Evolutionary conservation across 139 green algal genomes (phyloP), one percentile per base, ranked within the genome.

Genomic region (Asterochloris sp.): DNA sequence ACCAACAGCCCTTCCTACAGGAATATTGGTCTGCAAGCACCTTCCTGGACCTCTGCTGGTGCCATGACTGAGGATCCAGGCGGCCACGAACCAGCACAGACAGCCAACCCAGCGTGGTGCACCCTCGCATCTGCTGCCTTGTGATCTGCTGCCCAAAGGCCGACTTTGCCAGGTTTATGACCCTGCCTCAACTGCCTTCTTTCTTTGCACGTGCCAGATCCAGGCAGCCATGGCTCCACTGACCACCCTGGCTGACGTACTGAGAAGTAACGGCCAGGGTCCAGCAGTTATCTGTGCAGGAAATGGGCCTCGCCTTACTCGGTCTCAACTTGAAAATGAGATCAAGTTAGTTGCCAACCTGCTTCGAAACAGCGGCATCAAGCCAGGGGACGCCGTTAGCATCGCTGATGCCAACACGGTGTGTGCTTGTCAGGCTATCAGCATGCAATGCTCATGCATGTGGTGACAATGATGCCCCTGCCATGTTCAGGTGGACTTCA

Each of bases 351-450:
- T 90, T 74, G 86, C 89, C 0, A 74, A 79, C 26, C 76, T 62
- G 0, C 68, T 92, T 69, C 73, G 73, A 17, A 77, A 73, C 16
- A 83, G 67, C 47, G 90, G 90, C 71, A 79, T 94, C 29, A 86
- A 87, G 76, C 87, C 90, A 0, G 91, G 92, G 8, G 86, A 93
- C 61, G 79, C 89, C 17, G 89, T 94, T 14, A 89, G 82, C 78
- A 90, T 94, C 17, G 89, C 87, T 0, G 87, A 92, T 14, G 73
- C 83, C n/a, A 95, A 95, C 83, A 94, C 90, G 81, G 90, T 92
- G 47, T 79, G 83, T 66, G 14, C 11, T 19, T 21, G 66, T 61
- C 62, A 12, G 17, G 68, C 12, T 11, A 29, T 19, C 62, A 83
- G 24, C 24, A n/a, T 29, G 27, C 2, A n/a, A 73, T 15, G 75